phyloP scores from a whole-genome alignment of 2,329 filamentous ascomycete species.

The Pleoardoris graminearum region DNA sequence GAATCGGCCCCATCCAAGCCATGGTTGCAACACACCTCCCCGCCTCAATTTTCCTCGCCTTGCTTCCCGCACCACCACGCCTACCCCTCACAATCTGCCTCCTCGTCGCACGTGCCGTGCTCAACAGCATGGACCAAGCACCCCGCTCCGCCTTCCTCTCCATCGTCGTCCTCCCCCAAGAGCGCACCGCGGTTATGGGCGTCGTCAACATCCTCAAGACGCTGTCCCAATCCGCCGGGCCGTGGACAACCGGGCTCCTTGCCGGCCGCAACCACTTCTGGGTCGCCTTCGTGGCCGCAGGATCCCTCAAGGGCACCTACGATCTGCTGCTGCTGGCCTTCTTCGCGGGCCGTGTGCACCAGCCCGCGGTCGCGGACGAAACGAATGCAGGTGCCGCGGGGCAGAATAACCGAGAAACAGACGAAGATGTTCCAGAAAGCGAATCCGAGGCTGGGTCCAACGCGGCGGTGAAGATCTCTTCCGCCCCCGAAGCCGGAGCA shows the following conservation, averaged over 20 bases:
- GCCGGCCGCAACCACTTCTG: conserved; percentile 40
- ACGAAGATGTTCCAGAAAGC: conserved; percentile 6
- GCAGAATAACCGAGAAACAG: conserved; percentile 4
- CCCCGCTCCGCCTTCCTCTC: conserved; percentile 43
- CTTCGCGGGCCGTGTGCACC: conserved; percentile 36
- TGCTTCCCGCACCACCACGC: conserved; percentile 31
- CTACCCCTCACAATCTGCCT: conserved; percentile 36
- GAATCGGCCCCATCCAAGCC: conserved; percentile 57
- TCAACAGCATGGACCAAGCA: conserved; percentile 46
- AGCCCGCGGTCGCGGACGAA: conserved; percentile 11
- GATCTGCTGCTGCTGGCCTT: conserved; percentile 42
- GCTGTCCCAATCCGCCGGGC: conserved; percentile 40
- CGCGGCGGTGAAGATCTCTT: conserved; percentile 7
- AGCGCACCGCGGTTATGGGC: conserved; percentile 47
- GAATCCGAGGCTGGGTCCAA: conserved; percentile 5
- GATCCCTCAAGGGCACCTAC: conserved; percentile 41
- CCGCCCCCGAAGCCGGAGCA: neutral
- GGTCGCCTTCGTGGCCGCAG: conserved; percentile 46
- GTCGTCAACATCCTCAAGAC: conserved; percentile 46
- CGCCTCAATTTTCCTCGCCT: conserved; percentile 39
- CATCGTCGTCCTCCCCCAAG: conserved; percentile 37
- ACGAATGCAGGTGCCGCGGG: conserved; percentile 1
- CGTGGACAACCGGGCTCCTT: conserved; percentile 41
- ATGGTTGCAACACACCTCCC: conserved; percentile 47
- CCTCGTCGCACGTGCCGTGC: conserved; percentile 33